phyloP scores from a whole-genome alignment of 2,329 filamentous ascomycete species.

The Colletotrichum orchidophilum region DNA sequence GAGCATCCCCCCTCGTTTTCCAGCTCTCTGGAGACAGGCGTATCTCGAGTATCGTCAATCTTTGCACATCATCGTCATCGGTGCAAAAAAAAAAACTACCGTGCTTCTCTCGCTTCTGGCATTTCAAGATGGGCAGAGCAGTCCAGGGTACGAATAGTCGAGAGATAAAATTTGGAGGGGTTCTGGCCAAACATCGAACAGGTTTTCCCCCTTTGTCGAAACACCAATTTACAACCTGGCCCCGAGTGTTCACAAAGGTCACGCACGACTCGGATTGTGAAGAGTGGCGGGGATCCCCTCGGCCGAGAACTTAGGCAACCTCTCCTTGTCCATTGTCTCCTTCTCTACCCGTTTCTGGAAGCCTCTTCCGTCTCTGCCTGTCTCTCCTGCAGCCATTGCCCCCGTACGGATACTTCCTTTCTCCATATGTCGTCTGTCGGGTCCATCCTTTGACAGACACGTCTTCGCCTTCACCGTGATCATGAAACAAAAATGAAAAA shows the following conservation, averaged over 20 bases:
- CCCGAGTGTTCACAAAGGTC: not conserved
- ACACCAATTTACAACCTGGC: not conserved
- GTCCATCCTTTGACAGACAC: not conserved
- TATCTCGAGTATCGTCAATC: not conserved
- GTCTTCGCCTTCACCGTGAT: not conserved
- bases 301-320: conserved; percentile 7
- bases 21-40: not conserved
- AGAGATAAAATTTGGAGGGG: not conserved
- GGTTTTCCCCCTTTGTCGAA: not conserved
- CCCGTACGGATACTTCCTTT: not conserved
- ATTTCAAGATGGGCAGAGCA: not conserved
- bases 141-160: not conserved
- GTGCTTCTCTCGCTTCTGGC: not conserved
- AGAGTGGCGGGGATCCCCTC: not conserved
- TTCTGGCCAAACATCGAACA: not conserved
- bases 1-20: not conserved
- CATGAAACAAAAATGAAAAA: not conserved
- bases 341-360: not conserved
- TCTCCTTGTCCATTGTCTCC: not conserved
- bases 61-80: not conserved
- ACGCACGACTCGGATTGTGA: conserved; percentile 17
- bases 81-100: not conserved
- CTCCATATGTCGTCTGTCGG: not conserved
- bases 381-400: not conserved
- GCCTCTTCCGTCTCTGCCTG: not conserved